Evolutionary conservation across 2,329 filamentous ascomycete genomes (phyloP).

Genomic region (Fusarium sp.): DNA sequence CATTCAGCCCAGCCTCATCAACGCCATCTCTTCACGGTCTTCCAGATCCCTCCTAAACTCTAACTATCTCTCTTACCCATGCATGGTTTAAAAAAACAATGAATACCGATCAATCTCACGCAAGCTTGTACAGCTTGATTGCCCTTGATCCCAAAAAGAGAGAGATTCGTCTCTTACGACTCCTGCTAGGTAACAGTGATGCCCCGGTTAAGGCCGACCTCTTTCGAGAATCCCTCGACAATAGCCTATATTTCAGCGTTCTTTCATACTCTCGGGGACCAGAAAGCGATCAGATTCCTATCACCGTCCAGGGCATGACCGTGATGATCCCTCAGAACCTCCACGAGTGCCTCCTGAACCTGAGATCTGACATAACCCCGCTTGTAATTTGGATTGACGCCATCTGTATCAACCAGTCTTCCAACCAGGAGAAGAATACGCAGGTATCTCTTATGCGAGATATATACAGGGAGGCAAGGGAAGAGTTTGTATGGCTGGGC

Average conservation of each 20-base stretch:
- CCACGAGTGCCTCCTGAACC: neutral
- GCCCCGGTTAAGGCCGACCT: neutral
- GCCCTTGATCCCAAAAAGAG: neutral
- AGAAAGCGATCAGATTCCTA: neutral
- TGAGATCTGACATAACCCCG: neutral
- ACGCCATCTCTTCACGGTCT: neutral
- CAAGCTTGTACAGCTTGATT: neutral
- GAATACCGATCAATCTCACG: neutral
- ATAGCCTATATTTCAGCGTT: neutral
- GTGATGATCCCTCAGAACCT: neutral
- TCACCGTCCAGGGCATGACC: neutral
- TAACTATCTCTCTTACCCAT: neutral
- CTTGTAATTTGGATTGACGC: slow-evolving; percentile 8
- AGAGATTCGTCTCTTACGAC: slow-evolving; percentile 1
- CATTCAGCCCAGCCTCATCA: neutral
- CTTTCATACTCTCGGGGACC: slow-evolving; percentile 9
- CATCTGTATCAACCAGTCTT: slow-evolving; percentile 5
- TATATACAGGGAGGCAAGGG: neutral
- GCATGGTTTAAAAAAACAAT: neutral
- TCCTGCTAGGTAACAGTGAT: neutral
- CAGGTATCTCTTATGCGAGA: slow-evolving; percentile 2
- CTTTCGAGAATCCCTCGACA: neutral
- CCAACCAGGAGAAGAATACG: neutral
- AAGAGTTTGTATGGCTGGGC: slow-evolving; percentile 1
- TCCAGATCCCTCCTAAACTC: neutral